Conservation (phyloP, 1,139 yeast species). For the Taphrina betulina region DNA sequence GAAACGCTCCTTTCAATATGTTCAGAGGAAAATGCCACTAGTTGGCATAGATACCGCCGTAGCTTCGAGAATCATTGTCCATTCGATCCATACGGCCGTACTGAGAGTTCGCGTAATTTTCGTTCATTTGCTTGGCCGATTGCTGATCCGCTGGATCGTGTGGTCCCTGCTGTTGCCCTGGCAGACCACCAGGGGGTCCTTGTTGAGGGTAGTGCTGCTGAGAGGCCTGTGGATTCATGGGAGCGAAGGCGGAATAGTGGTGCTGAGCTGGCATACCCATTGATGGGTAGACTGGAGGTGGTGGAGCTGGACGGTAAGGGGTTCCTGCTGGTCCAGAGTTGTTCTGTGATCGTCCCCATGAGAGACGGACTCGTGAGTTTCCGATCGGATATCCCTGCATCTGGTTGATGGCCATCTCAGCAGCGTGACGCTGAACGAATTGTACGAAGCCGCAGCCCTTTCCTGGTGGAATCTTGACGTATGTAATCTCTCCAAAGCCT, state of each 20-base stretch:
- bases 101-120: slow-evolving; percentile 51
- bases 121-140: slow-evolving; percentile 50
- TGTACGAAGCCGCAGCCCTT: slow-evolving; percentile 94
- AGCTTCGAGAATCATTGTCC: slow-evolving; percentile 50
- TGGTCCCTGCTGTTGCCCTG: slow-evolving; percentile 28
- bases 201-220: slow-evolving; percentile 25
- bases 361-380: slow-evolving; percentile 75
- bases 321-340: slow-evolving; percentile 41
- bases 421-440: slow-evolving; percentile 72
- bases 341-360: slow-evolving; percentile 75
- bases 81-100: slow-evolving; percentile 54
- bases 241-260: slow-evolving; percentile 46
- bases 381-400: slow-evolving; percentile 93
- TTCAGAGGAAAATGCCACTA: slow-evolving; percentile 35
- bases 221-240: slow-evolving; percentile 42
- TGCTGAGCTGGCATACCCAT: slow-evolving; percentile 44
- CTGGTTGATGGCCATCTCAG: slow-evolving; percentile 83
- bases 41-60: slow-evolving; percentile 47
- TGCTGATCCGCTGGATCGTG: slow-evolving; percentile 46
- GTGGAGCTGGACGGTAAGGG: slow-evolving; percentile 43
- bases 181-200: slow-evolving; percentile 22
- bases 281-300: slow-evolving; percentile 46
- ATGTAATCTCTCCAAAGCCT: slow-evolving; percentile 80
- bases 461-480: slow-evolving; percentile 85
- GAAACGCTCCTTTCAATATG: slow-evolving; percentile 1